Base-by-base conservation (phyloP, 2,329 filamentous ascomycete species). In the Mycocentrospora acerina region DNA sequence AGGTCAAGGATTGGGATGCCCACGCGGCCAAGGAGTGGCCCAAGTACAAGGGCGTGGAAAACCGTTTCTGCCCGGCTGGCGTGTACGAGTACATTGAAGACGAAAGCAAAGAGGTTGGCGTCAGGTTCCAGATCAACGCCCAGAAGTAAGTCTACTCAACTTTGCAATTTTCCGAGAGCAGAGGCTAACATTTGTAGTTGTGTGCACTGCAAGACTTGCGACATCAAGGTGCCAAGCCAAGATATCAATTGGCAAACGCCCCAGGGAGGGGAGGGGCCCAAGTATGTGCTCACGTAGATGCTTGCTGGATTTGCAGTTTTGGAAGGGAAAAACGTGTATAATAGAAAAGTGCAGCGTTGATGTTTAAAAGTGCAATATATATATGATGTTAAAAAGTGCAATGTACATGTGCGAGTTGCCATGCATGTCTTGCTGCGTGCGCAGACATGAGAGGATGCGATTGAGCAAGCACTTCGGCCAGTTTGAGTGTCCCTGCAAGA, bases 71-170 rank as follows among this genome's bases (percentile, higher is more conserved):
- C 65, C 93, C 93, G 13, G 93, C 93, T 1, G 93, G 90, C 11
- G 93, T 98, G 51, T 98, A 98, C 61, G 93, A 98, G 69, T 98
- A 98, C 68, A 82, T 97, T 7, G 93, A 98, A 72, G 93, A 98
- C 63, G 80, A 85, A 37, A 83, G 78, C 38, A 96, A 95, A 72
- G 80, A 88, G 30, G 76, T 89, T 42, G 93, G 93, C 7, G 90
- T 98, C 55, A 78, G 90, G 41, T 98, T 98, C 74, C 91, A 97
- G 72, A 98, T 98, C 66, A 97, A 97, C 62, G 75, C 90, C 32
- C 91, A 97, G 69, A 97, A 96, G 89, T 95, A 77, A 81, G 88
- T 82, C 13, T 12, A 7, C 12, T 29, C 8, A 24, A 15, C 15
- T 17, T n/a, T 10, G 6, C 7, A 11, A 28, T 34, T 25, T 12